Evolutionary conservation across 192 early-diverging fungal species (phyloP), one percentile per base, ranked within the genome.

Genomic region (Rhizoclosmatium globosum): DNA sequence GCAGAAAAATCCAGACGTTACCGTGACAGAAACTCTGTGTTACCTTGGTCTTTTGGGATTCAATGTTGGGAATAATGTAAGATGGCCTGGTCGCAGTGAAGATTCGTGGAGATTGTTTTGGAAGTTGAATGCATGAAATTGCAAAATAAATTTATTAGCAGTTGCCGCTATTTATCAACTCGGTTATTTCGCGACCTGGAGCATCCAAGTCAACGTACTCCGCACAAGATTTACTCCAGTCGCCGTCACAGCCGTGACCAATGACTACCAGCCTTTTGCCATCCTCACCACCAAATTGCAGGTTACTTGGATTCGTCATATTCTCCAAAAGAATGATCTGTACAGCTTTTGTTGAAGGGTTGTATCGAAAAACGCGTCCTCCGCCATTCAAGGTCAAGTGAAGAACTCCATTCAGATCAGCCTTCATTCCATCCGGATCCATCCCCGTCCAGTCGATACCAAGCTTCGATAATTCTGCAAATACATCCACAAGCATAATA

Each of bases 401-500:
- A 31, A 68, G 9, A 17, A 43, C 43, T 4, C 65, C 65, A 9
- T 68, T 68, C 31, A 68, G 9, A 21, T 68, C 65, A 46, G 38
- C 23, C 43, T 68, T 68, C 65, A 68, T 43, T 17, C 65, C 65
- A 68, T 68, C 65, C 7, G 65, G 65, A 46, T 68, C 65, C 65
- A 68, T 68, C 42, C 65, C 65, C 17, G 31, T 15, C 17, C 38
- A 42, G 65, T 68, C 39, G 9, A 68, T 21, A 45, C 65, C 65
- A 21, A 68, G 7, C 6, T 21, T 21, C 39, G 4, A 19, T 42
- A 68, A 42, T 42, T 68, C 39, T 9, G 0, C 21, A 13, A 13
- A 31, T 42, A 68, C 23, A 1, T 68, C 65, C 6, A 68, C 43
- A 11, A 68, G 0, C 4, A 68, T 21, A 68, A 68, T 42, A 42